Base-by-base conservation (phyloP, 140 eudicot species). In the Anethum foeniculum region DNA sequence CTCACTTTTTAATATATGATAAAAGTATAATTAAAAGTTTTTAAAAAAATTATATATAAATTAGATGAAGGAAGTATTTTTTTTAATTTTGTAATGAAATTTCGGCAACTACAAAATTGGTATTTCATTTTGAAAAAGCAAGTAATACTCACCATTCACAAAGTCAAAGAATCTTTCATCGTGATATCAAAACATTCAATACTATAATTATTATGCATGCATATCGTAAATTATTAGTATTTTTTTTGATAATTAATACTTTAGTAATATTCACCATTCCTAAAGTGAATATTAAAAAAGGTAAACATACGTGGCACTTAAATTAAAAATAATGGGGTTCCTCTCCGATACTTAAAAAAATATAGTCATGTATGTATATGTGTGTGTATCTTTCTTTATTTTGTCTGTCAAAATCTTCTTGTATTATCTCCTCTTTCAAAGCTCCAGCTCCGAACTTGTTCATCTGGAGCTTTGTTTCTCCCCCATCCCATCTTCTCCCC, bases 371-470 rank as follows among this genome's bases (percentile, higher is more conserved):
- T 71, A 18, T 39, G 27, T 21, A 7, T 38, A 18, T 6, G 2
- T n/a, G 36, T 44, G 1, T 25, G 23, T 27, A 7, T 44, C 3
- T 13, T 75, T 7, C 43, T 75, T 48, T 75, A 41, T 46, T 41
- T 72, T 9, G 19, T 74, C 78, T 48, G 79, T 75, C 27, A 74
- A 44, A 44, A 44, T 44, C 64, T 46, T 46, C 44, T 43, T 43
- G 38, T 44, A 1, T 44, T 27, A 25, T 14, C 79, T 75, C 79
- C 79, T 75, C 79, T 43, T 43, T 25, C 64, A 75, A 75, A 47
- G 62, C 79, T 75, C 62, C 79, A 75, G 79, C 79, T 75, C 54
- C 56, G 38, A 44, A 25, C 56, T 74, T 41, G 23, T 44, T 75
- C 11, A 30, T 47, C 78, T 75, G 62, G 79, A 8, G 79, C 79